Base-by-base conservation (phyloP, 192 early-diverging fungal genomes). In the Coemansia sp. region DNA sequence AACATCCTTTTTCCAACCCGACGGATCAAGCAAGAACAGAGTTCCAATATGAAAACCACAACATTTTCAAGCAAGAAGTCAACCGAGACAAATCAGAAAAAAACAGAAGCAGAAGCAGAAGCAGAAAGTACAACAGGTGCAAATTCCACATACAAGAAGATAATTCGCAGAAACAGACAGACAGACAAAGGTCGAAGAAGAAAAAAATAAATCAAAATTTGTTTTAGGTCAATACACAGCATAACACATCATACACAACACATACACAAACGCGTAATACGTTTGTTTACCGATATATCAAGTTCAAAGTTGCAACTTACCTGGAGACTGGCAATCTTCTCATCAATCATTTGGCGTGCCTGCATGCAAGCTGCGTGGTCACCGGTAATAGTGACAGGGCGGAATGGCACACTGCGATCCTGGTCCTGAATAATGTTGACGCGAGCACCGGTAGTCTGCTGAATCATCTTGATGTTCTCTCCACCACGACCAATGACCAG, bases 391-490 rank as follows among this genome's bases (percentile, higher is more conserved):
- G 69, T 79, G 6, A 79, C 70, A 0, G 66, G 59, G 15, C 61
- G 47, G 22, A 66, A 57, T 18, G 76, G 76, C 1, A 59, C 76
- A 1, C 51, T 57, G 23, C 57, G 66, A 24, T 72, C 66, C 9
- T 63, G 61, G 3, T 67, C 76, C 63, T 79, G 76, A 13, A 69
- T 57, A 43, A 79, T 64, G 52, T 79, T 70, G 43, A 79, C 73
- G 4, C 66, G 51, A 1, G 66, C 61, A 0, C 76, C 71, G 9
- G 76, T 55, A 3, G 55, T 33, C 56, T 72, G 70, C 70, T 79
- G 69, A 52, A 79, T 11, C 22, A 59, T 47, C 66, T 73, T 79
- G 39, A 79, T 79, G 4, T 65, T 79, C 43, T 79, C 76, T 24
- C 76, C 76, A 12, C 76, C 66, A 15, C 76, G 54, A 0, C 76